Evolutionary conservation across 768 basidiomycete species (phyloP).

Genomic region (Leccinum olivaceopallidum): DNA sequence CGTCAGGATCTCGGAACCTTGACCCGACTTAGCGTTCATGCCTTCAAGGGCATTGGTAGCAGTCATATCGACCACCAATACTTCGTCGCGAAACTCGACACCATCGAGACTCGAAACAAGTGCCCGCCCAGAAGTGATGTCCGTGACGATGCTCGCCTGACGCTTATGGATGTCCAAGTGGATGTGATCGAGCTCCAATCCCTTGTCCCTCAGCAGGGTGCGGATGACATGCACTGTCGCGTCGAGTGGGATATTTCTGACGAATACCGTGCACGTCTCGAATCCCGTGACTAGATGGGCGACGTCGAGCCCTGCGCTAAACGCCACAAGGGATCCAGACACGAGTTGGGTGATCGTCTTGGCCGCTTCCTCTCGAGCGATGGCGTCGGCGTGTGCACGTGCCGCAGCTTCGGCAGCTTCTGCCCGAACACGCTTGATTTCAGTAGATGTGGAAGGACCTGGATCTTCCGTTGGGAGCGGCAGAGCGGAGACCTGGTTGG

Average conservation of each 20-base stretch:
- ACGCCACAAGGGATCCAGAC: conserved; percentile 49
- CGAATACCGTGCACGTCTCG: conserved; percentile 48
- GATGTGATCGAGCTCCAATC: conserved; percentile 36
- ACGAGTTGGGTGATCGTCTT: conserved; percentile 44
- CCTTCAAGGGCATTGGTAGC: conserved; percentile 40
- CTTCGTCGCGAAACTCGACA: conserved; percentile 45
- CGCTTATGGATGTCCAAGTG: conserved; percentile 34
- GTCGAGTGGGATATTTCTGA: conserved; percentile 47
- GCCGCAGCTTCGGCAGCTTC: conserved; percentile 19
- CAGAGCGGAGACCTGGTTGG: neutral
- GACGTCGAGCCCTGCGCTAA: conserved; percentile 48
- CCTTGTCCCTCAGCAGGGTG: conserved; percentile 45
- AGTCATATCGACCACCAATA: conserved; percentile 43
- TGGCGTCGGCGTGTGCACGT: conserved; percentile 15
- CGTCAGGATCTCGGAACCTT: conserved; percentile 41
- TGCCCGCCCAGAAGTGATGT: conserved; percentile 39
- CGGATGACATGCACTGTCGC: conserved; percentile 41
- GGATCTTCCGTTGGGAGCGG: neutral
- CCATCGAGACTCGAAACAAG: conserved; percentile 49
- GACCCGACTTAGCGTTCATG: conserved; percentile 40
- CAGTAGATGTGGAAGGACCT: neutral
- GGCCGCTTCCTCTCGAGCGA: conserved; percentile 40
- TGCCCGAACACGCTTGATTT: conserved; percentile 1
- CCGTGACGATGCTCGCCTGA: conserved; percentile 47
- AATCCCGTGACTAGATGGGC: conserved; percentile 48